Evolutionary conservation across 225 moss, liverwort and hornwort species (phyloP), one percentile per base, ranked within the genome.

Genomic region (Neckera pumila): DNA sequence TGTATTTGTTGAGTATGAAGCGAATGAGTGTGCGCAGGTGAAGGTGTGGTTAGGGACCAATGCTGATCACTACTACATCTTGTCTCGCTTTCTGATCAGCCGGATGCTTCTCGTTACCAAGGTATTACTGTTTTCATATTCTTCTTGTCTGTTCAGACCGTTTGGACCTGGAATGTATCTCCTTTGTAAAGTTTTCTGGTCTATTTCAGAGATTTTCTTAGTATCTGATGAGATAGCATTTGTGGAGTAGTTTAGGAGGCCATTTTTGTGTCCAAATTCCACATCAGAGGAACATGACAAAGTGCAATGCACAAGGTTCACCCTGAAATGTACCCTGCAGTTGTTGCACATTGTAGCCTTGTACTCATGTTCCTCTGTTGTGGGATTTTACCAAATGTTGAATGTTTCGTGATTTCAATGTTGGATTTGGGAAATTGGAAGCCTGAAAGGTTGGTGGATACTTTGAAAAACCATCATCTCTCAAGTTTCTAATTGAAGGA

Each of bases 101-200:
- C 95, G 98, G 84, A 98, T 98, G 98, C 93, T 98, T 83, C 95
- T 96, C 14, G 98, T 98, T 66, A 98, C 98, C 76, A 98, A 98
- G 97, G 98, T 98, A 83, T 34, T 4, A 15, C 14, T 19, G 10
- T 10, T 76, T 62, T 34, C 74, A 54, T 40, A 53, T 64, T 86
- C 70, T 17, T 71, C 61, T 19, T n/a, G 51, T 58, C 53, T 34
- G 28, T 36, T 34, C 17, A 33, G 13, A 31, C 76, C 34, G 5
- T 33, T 51, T 20, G 51, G 11, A 74, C 47, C 21, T n/a, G 66
- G 17, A 67, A 53, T 66, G 17, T 28, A 9, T 28, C 83, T 27
- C 53, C 66, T n/a, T 38, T 9, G 27, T 38, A 19, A 38, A 65
- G 17, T 13, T 76, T 51, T 51, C 33, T 33, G 12, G 8, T 34